These are phyloP conservation scores for Lachnellula willkommii DNA, from an alignment of 2,329 filamentous ascomycete genomes.

Conservation along the genomic window DNA sequence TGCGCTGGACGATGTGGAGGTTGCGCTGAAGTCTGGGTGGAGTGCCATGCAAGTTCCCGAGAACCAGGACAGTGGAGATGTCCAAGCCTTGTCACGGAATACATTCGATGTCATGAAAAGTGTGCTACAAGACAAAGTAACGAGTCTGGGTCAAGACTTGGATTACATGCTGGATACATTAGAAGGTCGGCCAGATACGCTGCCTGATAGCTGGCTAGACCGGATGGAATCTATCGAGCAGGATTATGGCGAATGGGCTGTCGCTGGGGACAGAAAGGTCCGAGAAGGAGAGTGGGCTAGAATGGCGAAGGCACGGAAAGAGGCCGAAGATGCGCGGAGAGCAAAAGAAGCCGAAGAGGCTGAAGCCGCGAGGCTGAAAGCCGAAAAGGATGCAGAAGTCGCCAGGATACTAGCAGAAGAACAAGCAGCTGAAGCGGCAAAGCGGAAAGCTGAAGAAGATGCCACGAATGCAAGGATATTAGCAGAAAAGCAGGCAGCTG, in stretches of 20 bases:
- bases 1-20: slow-evolving; percentile 61
- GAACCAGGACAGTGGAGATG: slow-evolving; percentile 6
- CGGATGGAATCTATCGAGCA: slow-evolving; percentile 74
- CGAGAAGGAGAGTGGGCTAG: slow-evolving; percentile 56
- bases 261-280: slow-evolving; percentile 69
- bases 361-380: slow-evolving; percentile 5
- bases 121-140: slow-evolving; percentile 64
- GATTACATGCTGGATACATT: slow-evolving; percentile 83
- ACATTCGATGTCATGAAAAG: slow-evolving; percentile 55
- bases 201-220: slow-evolving; percentile 85
- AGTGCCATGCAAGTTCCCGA: slow-evolving; percentile 45
- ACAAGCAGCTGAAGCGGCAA: slow-evolving; percentile 4
- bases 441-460: slow-evolving; percentile 12
- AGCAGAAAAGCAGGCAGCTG: slow-evolving; percentile 8
- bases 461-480: neutral
- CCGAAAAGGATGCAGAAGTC: slow-evolving; percentile 10
- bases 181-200: slow-evolving; percentile 75
- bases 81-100: slow-evolving; percentile 23
- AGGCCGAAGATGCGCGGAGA: slow-evolving; percentile 7
- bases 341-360: slow-evolving; percentile 9
- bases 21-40: slow-evolving; percentile 63
- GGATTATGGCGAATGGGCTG: slow-evolving; percentile 75
- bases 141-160: slow-evolving; percentile 63
- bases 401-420: neutral
- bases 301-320: slow-evolving; percentile 18